Evolutionary conservation across 169 alveolate species (phyloP).

Genomic region (Eimeria acervulina): DNA sequence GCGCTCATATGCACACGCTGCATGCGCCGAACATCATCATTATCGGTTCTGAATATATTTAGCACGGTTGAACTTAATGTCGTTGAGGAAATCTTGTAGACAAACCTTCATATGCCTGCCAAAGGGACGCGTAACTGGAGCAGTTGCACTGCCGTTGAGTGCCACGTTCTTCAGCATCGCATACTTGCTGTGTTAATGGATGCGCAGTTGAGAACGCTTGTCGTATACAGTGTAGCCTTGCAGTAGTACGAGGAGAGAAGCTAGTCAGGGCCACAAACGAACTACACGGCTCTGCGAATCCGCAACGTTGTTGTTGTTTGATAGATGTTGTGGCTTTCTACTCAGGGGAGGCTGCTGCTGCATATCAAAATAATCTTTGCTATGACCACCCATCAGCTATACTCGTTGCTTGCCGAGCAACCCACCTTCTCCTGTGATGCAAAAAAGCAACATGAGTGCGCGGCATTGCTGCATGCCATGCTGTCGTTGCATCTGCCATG

Average conservation of each 20-base stretch:
- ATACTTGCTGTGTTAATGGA: neutral
- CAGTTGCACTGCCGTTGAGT: neutral
- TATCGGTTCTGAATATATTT: neutral
- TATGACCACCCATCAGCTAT: too few species aligned
- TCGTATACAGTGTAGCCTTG: neutral
- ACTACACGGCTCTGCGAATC: neutral
- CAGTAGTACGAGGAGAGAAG: neutral
- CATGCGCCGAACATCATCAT: neutral
- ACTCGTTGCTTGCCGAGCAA: too few species aligned
- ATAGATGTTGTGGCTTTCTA: too few species aligned
- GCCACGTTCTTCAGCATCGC: neutral
- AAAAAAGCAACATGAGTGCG: neutral
- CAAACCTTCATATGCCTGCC: neutral
- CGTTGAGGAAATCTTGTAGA: neutral
- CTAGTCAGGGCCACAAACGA: neutral
- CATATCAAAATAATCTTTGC: too few species aligned
- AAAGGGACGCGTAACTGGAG: neutral
- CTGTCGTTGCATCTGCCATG: neutral
- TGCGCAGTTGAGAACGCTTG: neutral
- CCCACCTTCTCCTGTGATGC: neutral
- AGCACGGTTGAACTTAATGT: neutral
- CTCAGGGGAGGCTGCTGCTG: too few species aligned
- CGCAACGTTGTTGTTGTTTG: too few species aligned
- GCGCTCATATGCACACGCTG: neutral
- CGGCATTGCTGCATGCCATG: neutral